Base-by-base conservation (phyloP, 371 early-diverging fungal species). In the Massospora cicadina region DNA sequence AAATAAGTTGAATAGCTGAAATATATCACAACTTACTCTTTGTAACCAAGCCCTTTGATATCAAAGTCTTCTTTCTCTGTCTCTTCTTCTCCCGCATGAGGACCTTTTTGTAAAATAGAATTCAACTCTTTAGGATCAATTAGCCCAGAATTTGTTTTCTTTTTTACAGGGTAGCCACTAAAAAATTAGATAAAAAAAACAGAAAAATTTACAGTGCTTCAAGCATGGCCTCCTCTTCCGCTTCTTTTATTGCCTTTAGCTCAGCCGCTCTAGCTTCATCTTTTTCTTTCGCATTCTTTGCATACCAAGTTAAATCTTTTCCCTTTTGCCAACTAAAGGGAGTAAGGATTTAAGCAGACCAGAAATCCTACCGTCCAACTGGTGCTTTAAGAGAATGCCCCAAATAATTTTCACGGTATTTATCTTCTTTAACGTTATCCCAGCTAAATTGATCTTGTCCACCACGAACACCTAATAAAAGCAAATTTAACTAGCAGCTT, bases 331-430 rank as follows among this genome's bases (percentile, higher is more conserved):
- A 81, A 23, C 77, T 76, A 25, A 13, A n/a, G 12, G 25, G 32
- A 25, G 27, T 25, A 54, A 25, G 24, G 43, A 43, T 21, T 58
- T 33, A 21, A 29, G 17, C 21, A 30, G 25, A 33, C 0, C 33
- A 3, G 7, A 25, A 25, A 54, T 62, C n/a, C 27, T 81, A 85
- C 54, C 82, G 71, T 1, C 91, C 91, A 0, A 89, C 87, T 5
- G 89, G 85, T 0, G 91, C 91, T 70, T 79, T 80, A 24, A 91
- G 65, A 1, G 88, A 88, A 73, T 91, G 86, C 12, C 91, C 91
- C 21, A 91, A 79, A 70, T 91, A 91, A 71, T 88, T 86, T 76
- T 88, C 88, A 55, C 91, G 78, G 70, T 89, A 75, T 67, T 88
- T 86, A 69, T 90, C 89, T 60, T 84, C 82, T 69, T 88, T 88